A percentile compares a stretch with the other conserved stretches of the same genome.
phyloP scores from a whole-genome alignment of 805 yeast genomes.

The Grigorovia humatica region DNA sequence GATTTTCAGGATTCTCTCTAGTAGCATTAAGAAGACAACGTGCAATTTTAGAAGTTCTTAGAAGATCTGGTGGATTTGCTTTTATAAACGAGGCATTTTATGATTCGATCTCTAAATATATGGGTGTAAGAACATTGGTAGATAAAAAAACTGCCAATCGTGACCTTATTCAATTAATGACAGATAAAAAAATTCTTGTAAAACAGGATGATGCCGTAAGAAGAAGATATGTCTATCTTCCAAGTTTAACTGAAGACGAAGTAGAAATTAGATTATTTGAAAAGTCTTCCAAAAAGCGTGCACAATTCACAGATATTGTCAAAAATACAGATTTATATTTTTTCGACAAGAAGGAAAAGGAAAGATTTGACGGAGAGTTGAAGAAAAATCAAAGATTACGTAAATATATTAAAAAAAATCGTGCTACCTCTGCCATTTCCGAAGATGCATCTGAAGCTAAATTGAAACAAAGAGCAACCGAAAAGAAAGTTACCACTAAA shows the following conservation, averaged over 20 bases:
- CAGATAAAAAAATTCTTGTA: conserved; percentile 15
- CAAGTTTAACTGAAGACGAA: conserved; percentile 12
- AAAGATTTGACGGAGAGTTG: conserved; percentile 21
- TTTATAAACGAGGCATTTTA: conserved; percentile 34
- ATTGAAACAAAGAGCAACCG: neutral
- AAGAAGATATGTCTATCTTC: conserved; percentile 17
- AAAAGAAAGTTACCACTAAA: neutral
- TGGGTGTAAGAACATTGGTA: conserved; percentile 32
- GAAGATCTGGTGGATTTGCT: conserved; percentile 37
- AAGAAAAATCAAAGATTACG: conserved; percentile 26
- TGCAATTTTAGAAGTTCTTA: conserved; percentile 34
- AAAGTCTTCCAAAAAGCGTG: conserved; percentile 22
- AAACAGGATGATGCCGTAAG: conserved; percentile 13
- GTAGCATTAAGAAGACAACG: conserved; percentile 36
- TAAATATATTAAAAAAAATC: conserved; percentile 17
- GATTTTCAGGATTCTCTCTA: conserved; percentile 33
- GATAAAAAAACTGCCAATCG: conserved; percentile 46
- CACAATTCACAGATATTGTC: conserved; percentile 17
- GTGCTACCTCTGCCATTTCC: neutral
- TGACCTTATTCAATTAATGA: conserved; percentile 30
- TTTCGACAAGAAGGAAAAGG: conserved; percentile 24
- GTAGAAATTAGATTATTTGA: conserved; percentile 13
- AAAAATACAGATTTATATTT: conserved; percentile 27
- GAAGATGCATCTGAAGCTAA: neutral
- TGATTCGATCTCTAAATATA: conserved; percentile 31